These are phyloP conservation scores for Suillus tomentosus DNA, from an alignment of 768 basidiomycete species.

Conservation along the genomic window DNA sequence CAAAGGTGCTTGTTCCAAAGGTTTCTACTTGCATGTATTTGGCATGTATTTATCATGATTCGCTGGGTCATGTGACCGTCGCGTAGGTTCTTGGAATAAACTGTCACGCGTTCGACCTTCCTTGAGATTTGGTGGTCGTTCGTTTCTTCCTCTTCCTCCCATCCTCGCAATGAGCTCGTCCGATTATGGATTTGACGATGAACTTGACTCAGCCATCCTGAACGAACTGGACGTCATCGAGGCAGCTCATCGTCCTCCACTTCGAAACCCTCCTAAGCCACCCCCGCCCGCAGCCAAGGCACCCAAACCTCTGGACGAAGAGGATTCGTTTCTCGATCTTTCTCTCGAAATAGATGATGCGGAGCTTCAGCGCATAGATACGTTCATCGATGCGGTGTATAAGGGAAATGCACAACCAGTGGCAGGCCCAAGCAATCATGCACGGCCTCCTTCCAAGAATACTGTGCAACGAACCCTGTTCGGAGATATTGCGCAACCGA, in stretches of 20 bases:
- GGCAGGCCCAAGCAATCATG: slow-evolving; percentile 37
- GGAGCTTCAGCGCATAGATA: slow-evolving; percentile 56
- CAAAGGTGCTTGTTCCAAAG: too few relatives aligned
- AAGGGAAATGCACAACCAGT: slow-evolving; percentile 40
- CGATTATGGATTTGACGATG: slow-evolving; percentile 74
- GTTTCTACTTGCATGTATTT: too few relatives aligned
- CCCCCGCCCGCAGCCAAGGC: slow-evolving; percentile 10
- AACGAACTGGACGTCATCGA: slow-evolving; percentile 72
- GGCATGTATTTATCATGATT: not conserved
- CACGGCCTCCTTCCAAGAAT: slow-evolving; percentile 33
- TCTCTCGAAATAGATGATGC: slow-evolving; percentile 58
- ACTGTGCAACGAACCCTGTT: slow-evolving; percentile 66
- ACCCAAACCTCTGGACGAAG: slow-evolving; percentile 29
- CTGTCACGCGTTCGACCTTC: not conserved
- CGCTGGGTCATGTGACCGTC: slow-evolving; percentile 5
- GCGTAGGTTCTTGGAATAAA: not conserved
- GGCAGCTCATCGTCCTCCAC: slow-evolving; percentile 46
- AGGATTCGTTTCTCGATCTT: slow-evolving; percentile 53
- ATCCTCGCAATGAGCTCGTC: slow-evolving; percentile 58
- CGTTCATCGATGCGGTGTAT: slow-evolving; percentile 51
- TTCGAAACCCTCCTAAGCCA: slow-evolving; percentile 19
- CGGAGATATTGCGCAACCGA: slow-evolving; percentile 52
- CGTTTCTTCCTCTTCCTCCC: slow-evolving; percentile 3
- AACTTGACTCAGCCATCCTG: slow-evolving; percentile 60
- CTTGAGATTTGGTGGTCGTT: not conserved